Evolutionary conservation across 1,284 basidiomycete species (phyloP), one percentile per base, ranked within the genome.

Genomic region (Retiboletus fuscus): DNA sequence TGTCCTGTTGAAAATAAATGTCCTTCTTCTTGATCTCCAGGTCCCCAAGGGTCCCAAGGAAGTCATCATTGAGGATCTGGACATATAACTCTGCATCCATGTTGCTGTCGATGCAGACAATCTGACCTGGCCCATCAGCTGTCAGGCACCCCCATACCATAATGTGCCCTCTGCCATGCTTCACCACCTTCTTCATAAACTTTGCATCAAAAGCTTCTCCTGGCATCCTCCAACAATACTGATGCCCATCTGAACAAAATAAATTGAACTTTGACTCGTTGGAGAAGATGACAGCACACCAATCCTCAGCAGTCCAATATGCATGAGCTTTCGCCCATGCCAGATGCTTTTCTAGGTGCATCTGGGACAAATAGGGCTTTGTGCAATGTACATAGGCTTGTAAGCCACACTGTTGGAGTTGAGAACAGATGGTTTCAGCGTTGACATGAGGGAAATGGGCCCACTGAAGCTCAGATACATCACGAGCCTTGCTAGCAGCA

Each of bases 1-100:
- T 64, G 62, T 64, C 63, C 13, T 64, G 51, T 13, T 64, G 62
- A 12, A 64, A 64, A 64, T 64, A 51, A 12, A 64, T 41, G 34
- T 64, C 34, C 47, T 51, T 51, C 47, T 65, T 65, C 20, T 65
- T 65, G 26, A 65, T 65, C 5, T 13, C 20, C n/a, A 65, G 41
- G 18, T 65, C 41, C 0, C 49, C 5, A 44, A 65, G 64, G 49
- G 28, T 57, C 51, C 39, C 41, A 30, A 65, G n/a, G 24, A 65
- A 65, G 41, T 57, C 41, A 41, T 65, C n/a, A 28, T 41, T 11
- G 5, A 65, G 64, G 18, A 65, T 55, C 13, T 55, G 28, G 13
- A 20, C 5, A 15, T 63, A 63, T 28, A 63, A 30, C 61, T 49
- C 15, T 3, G 22, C 46, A 34, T 63, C 28, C 61, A 63, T 63